Percentiles rank a stretch among this genome's conserved stretches.
These are phyloP conservation scores for Gigaspora rosea DNA, from an alignment of 192 early-diverging fungal species.

Conservation along the genomic window DNA sequence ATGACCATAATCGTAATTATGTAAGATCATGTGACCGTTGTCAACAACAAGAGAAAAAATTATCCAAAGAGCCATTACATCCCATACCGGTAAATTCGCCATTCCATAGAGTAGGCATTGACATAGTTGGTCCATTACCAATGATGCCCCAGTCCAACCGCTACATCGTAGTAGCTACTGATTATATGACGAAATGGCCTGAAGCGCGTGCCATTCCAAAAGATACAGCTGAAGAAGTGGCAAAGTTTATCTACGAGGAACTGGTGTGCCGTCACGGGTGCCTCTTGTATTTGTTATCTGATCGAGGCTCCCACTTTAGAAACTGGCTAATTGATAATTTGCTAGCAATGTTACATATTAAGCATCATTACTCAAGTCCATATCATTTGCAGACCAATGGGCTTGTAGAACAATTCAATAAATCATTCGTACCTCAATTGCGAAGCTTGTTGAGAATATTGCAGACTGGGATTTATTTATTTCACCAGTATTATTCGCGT, in stretches of 20 bases:
- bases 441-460: not conserved
- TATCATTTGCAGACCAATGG: constrained; percentile 5
- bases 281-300: constrained; percentile 18
- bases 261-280: constrained; percentile 36
- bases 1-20: not conserved
- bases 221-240: constrained; percentile 26
- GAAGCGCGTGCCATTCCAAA: constrained; percentile 27
- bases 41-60: not conserved
- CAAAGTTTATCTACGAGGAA: constrained; percentile 37
- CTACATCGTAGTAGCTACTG: constrained; percentile 35
- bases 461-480: not conserved
- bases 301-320: constrained; percentile 35
- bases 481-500: not conserved
- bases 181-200: constrained; percentile 41
- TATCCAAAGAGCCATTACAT: not conserved
- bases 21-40: not conserved
- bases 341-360: not conserved
- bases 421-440: not conserved
- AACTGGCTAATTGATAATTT: not conserved
- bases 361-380: not conserved
- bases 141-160: constrained; percentile 4
- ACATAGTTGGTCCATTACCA: constrained; percentile 19
- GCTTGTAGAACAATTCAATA: not conserved
- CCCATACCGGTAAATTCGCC: not conserved
- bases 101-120: not conserved